A percentile compares a stretch with the other conserved stretches of the same genome.
Evolutionary conservation across 2,329 filamentous ascomycete genomes (phyloP).

Genomic region (Ascochyta clinopodiicola): DNA sequence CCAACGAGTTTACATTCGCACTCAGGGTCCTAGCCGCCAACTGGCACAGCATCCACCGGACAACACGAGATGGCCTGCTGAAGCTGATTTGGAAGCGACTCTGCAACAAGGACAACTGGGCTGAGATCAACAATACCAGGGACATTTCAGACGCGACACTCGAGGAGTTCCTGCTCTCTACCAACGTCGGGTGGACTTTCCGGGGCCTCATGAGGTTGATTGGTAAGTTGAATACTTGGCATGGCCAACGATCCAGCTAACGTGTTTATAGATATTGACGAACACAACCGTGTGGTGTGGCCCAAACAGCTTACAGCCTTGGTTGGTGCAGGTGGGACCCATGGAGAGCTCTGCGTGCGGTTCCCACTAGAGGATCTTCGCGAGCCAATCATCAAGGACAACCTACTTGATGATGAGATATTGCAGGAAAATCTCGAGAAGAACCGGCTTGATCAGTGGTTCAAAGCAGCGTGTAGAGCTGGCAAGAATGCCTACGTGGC

Average conservation of each 20-base stretch:
- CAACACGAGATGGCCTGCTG: slow-evolving; percentile 56
- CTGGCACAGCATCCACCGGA: slow-evolving; percentile 59
- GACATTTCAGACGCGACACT: slow-evolving; percentile 75
- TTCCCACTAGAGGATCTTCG: slow-evolving; percentile 63
- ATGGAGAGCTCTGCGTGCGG: slow-evolving; percentile 64
- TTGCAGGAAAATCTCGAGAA: slow-evolving; percentile 71
- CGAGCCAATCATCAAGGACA: slow-evolving; percentile 72
- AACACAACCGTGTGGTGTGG: slow-evolving; percentile 22
- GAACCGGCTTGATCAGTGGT: slow-evolving; percentile 75
- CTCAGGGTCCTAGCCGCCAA: slow-evolving; percentile 63
- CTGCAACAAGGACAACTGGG: slow-evolving; percentile 85
- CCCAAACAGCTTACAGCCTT: slow-evolving; percentile 33
- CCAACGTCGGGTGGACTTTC: slow-evolving; percentile 72
- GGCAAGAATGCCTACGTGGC: slow-evolving; percentile 43
- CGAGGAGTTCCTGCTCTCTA: slow-evolving; percentile 64
- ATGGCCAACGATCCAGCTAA: slow-evolving; percentile 8
- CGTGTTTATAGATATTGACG: slow-evolving; percentile 11
- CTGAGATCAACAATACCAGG: slow-evolving; percentile 76
- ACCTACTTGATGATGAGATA: slow-evolving; percentile 73
- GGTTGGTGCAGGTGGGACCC: slow-evolving; percentile 58
- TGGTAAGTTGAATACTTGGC: slow-evolving; percentile 57
- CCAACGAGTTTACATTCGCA: slow-evolving; percentile 75
- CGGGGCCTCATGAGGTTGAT: slow-evolving; percentile 65
- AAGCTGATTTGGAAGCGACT: slow-evolving; percentile 87
- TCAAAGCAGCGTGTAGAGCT: slow-evolving; percentile 51